These are phyloP conservation scores for Erysiphe pulchra DNA, from an alignment of 2,329 filamentous ascomycete genomes.

Conservation along the genomic window DNA sequence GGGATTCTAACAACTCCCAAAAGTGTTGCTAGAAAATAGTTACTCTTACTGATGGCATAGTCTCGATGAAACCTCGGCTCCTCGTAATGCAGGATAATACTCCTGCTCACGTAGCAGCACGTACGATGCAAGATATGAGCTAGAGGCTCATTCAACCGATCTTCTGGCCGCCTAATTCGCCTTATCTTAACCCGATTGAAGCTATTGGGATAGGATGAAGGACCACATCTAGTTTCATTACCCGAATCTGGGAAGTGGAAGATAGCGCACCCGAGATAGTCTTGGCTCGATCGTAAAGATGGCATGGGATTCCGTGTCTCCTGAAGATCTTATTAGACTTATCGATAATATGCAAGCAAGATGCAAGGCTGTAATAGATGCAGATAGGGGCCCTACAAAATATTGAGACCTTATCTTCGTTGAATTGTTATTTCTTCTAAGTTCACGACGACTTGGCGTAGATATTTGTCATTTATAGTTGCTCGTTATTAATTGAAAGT, in stretches of 20 bases:
- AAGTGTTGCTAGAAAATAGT: neutral
- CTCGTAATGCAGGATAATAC: neutral
- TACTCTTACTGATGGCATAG: neutral
- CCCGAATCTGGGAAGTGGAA: no score
- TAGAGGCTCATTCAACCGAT: conserved; percentile 1
- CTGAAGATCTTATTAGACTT: conserved; percentile 1
- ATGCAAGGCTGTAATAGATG: no score
- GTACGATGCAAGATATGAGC: no score
- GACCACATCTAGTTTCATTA: no score
- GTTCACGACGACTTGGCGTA: neutral
- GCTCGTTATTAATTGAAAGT: neutral
- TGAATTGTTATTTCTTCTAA: neutral
- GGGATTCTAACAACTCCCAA: neutral
- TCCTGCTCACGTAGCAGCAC: no score
- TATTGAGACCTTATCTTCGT: no score
- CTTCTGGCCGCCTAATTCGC: conserved; percentile 2
- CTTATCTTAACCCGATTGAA: conserved; percentile 5
- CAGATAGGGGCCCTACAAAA: no score
- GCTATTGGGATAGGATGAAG: conserved; percentile 2
- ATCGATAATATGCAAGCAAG: no score
- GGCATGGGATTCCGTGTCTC: conserved; percentile 5
- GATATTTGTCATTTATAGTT: neutral
- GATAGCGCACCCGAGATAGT: conserved; percentile 2
- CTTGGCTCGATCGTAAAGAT: conserved; percentile 2
- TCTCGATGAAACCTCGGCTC: neutral